These are phyloP conservation scores for Mollisiaceae sp. DNA, from an alignment of 2,329 filamentous ascomycete species.

Conservation along the genomic window DNA sequence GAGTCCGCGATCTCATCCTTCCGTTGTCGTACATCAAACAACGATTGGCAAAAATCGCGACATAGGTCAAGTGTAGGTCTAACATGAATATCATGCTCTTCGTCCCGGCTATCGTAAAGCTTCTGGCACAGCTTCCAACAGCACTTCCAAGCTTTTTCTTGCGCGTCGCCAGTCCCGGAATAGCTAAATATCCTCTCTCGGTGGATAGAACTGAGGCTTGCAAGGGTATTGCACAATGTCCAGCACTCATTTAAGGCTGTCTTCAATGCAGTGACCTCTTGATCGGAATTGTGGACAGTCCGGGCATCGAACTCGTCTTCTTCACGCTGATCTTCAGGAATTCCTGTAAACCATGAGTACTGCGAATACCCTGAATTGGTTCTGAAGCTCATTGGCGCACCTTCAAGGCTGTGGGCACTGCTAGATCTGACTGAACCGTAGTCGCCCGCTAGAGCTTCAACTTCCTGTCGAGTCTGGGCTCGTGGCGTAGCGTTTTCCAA, in stretches of 20 bases:
- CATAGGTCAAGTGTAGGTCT: conserved; percentile 82
- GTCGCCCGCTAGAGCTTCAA: conserved; percentile 60
- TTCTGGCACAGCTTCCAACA: conserved; percentile 94
- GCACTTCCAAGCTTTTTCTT: conserved; percentile 89
- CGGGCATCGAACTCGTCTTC: conserved; percentile 55
- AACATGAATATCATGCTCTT: conserved; percentile 70
- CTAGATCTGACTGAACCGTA: conserved; percentile 60
- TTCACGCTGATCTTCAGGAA: conserved; percentile 50
- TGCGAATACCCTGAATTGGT: conserved; percentile 15
- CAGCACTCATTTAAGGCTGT: conserved; percentile 86
- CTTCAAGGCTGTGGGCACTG: conserved; percentile 77
- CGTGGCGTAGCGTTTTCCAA: conserved; percentile 76
- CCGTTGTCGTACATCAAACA: conserved; percentile 84
- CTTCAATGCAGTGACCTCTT: conserved; percentile 71
- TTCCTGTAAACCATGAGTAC: conserved; percentile 42
- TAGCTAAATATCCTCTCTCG: conserved; percentile 79
- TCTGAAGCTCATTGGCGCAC: conserved; percentile 52
- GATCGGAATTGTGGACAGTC: conserved; percentile 52
- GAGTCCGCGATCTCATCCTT: conserved; percentile 84
- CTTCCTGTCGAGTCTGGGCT: conserved; percentile 81
- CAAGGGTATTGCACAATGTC: conserved; percentile 91
- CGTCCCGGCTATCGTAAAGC: conserved; percentile 81
- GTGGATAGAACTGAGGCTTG: conserved; percentile 82
- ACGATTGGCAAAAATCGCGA: conserved; percentile 86
- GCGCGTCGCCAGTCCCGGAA: conserved; percentile 74